Percentiles rank a stretch among this genome's conserved stretches.
These are phyloP conservation scores for Sistotremastrum niveocremeum DNA, from an alignment of 768 basidiomycete genomes.

Conservation along the genomic window DNA sequence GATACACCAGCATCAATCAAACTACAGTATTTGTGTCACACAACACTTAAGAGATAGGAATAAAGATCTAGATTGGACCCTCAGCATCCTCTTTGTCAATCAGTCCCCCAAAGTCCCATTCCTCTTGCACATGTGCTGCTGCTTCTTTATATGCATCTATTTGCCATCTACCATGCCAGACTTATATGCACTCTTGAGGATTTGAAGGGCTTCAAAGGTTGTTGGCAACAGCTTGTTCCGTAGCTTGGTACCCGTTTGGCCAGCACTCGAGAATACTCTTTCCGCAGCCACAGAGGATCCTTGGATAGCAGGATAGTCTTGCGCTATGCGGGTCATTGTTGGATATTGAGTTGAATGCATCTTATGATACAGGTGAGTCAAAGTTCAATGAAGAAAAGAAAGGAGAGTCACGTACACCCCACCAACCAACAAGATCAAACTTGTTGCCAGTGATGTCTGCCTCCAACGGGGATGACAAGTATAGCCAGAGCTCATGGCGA, in stretches of 20 bases:
- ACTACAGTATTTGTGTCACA: too few species aligned
- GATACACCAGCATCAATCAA: too few species aligned
- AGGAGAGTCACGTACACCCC: slow-evolving; percentile 12
- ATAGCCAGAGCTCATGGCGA: slow-evolving; percentile 4
- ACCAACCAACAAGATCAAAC: slow-evolving; percentile 10
- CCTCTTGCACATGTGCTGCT: too few species aligned
- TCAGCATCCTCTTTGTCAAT: too few species aligned
- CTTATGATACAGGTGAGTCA: not conserved
- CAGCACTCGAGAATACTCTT: slow-evolving; percentile 15
- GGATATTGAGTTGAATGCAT: slow-evolving; percentile 1
- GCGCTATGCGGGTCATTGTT: slow-evolving; percentile 2
- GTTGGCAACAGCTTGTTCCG: slow-evolving; percentile 11
- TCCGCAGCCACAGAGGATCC: slow-evolving; percentile 13
- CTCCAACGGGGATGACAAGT: slow-evolving; percentile 7
- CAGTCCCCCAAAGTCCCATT: too few species aligned
- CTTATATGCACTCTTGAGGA: slow-evolving; percentile 19
- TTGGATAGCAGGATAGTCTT: slow-evolving; percentile 7
- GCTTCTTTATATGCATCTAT: too few species aligned
- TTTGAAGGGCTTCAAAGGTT: slow-evolving; percentile 16
- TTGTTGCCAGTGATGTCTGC: too few species aligned
- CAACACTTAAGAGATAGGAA: too few species aligned
- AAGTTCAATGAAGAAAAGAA: not conserved
- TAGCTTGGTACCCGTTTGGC: slow-evolving; percentile 11
- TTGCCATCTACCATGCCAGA: too few species aligned
- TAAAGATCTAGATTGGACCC: too few species aligned